Evolutionary conservation across 345 rosid genomes (phyloP).

Genomic region (Capsella bursapastoris): DNA sequence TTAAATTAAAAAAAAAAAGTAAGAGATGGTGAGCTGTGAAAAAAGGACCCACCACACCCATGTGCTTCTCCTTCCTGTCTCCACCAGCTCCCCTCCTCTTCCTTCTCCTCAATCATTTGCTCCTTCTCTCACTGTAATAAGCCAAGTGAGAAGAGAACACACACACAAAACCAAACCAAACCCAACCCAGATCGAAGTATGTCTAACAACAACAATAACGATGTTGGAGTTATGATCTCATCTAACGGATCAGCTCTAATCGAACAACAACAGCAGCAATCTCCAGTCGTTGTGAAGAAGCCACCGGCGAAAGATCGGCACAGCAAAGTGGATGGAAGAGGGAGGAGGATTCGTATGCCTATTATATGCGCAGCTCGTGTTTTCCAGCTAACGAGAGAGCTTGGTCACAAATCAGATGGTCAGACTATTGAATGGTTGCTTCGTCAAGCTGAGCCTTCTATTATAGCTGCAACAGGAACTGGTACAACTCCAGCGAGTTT

Average conservation of each 20-base stretch:
- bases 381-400: slow-evolving; percentile 92
- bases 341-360: slow-evolving; percentile 97
- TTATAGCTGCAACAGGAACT: slow-evolving; percentile 96
- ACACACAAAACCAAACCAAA: not conserved
- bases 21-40: slow-evolving; percentile 64
- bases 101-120: slow-evolving; percentile 85
- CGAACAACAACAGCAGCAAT: slow-evolving; percentile 49
- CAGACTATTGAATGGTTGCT: slow-evolving; percentile 99
- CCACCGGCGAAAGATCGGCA: slow-evolving; percentile 97
- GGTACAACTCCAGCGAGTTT: slow-evolving; percentile 96
- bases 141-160: not conserved
- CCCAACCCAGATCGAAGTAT: slow-evolving; percentile 1
- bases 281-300: slow-evolving; percentile 61
- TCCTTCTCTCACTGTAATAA: not conserved
- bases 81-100: slow-evolving; percentile 98
- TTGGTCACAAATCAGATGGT: slow-evolving; percentile 98
- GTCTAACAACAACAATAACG: slow-evolving; percentile 35
- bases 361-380: slow-evolving; percentile 99
- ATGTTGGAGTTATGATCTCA: slow-evolving; percentile 52
- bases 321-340: slow-evolving; percentile 97
- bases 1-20: slow-evolving; percentile 1
- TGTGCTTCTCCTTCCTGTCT: slow-evolving; percentile 97
- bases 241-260: slow-evolving; percentile 57
- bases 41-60: slow-evolving; percentile 84
- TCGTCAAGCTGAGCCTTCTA: slow-evolving; percentile 99